phyloP scores from a whole-genome alignment of 495 filamentous ascomycete genomes.

The Talaromyces thailandensis region DNA sequence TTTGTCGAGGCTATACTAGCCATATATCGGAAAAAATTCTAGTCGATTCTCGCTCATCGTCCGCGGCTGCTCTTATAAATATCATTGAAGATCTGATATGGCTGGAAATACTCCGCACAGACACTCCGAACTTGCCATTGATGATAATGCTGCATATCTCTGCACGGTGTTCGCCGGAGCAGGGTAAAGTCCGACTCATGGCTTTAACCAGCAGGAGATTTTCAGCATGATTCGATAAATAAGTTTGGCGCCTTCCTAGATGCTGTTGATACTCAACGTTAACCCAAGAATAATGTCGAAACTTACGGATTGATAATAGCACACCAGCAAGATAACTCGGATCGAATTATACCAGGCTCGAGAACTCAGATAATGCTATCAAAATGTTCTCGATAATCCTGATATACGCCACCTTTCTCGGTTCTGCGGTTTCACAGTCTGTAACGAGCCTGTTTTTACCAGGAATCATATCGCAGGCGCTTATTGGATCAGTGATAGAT shows the following conservation, averaged over 20 bases:
- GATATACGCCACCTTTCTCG: not conserved
- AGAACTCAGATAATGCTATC: not conserved
- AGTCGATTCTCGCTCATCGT: not conserved
- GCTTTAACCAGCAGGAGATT: not conserved
- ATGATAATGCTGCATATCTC: not conserved
- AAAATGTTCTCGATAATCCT: not conserved
- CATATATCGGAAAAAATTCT: not conserved
- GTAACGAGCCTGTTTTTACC: not conserved
- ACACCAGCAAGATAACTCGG: no score
- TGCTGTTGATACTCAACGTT: not conserved
- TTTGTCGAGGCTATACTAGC: not conserved
- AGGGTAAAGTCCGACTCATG: not conserved
- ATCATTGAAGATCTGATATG: not conserved
- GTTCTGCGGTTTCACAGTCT: not conserved
- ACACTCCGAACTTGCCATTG: not conserved
- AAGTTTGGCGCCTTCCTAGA: not conserved
- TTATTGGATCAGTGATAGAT: not conserved
- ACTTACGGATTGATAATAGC: not conserved
- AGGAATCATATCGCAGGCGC: not conserved
- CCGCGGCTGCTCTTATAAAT: not conserved
- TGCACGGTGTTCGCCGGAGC: not conserved
- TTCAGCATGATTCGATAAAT: not conserved
- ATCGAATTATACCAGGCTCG: no score
- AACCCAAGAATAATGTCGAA: not conserved
- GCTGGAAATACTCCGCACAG: not conserved